Evolutionary conservation across 305 asterid species (phyloP).

Genomic region (Solanum hybrid): DNA sequence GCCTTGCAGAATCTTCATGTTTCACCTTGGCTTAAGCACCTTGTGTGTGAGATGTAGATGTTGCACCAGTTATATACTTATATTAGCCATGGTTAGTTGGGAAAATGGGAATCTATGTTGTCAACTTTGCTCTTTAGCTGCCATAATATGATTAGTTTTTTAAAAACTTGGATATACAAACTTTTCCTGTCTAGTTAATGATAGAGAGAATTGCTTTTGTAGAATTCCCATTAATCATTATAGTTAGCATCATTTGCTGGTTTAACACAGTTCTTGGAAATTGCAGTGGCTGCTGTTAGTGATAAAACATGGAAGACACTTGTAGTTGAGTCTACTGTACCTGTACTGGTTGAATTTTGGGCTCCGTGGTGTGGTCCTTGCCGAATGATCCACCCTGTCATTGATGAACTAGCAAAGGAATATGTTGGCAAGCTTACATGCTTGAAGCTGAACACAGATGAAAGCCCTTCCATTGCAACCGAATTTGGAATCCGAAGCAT

Average conservation of each 20-base stretch:
- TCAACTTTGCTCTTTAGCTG: background rate
- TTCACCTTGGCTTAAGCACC: background rate
- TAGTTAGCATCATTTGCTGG: background rate
- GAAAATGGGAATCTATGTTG: background rate
- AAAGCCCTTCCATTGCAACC: constrained; percentile 62
- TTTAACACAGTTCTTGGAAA: background rate
- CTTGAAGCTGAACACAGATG: constrained; percentile 86
- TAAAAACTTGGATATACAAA: too few relatives aligned
- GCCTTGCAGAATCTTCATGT: background rate
- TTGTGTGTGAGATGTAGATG: background rate
- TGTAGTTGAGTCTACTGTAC: constrained; percentile 39
- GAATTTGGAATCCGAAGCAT: constrained; percentile 81
- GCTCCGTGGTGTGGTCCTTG: constrained; percentile 99
- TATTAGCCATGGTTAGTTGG: background rate
- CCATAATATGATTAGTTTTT: background rate
- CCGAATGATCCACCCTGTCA: constrained; percentile 76
- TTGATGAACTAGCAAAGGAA: constrained; percentile 63
- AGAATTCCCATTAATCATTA: background rate
- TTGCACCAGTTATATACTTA: background rate
- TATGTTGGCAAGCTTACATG: constrained; percentile 65
- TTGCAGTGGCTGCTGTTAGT: constrained; percentile 48
- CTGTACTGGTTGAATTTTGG: constrained; percentile 91
- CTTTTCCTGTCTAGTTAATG: background rate
- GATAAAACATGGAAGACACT: constrained; percentile 49
- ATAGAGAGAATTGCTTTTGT: background rate